phyloP scores from a whole-genome alignment of 2,329 filamentous ascomycete genomes.

The Exserohilum turcica region DNA sequence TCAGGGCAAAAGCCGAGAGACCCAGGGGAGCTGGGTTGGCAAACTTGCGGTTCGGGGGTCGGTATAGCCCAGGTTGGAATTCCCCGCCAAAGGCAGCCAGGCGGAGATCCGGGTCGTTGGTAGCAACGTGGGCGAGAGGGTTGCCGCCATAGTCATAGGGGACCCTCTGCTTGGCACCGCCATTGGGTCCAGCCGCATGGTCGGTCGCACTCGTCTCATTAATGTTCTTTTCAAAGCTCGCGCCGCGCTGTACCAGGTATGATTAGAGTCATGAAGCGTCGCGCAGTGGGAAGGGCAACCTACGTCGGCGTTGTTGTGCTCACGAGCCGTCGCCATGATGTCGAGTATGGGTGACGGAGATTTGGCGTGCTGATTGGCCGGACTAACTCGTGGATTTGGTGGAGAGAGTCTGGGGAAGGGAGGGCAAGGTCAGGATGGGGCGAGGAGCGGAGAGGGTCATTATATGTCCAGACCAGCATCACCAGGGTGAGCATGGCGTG shows the following conservation, averaged over 20 bases:
- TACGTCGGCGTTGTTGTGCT: constrained; percentile 44
- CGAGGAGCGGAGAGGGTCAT: constrained; percentile 38
- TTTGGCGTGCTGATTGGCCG: neutral
- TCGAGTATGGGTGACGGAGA: constrained; percentile 3
- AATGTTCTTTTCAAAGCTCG: constrained; percentile 31
- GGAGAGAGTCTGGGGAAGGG: constrained; percentile 32
- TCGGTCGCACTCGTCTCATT: constrained; percentile 47
- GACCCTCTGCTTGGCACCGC: constrained; percentile 47
- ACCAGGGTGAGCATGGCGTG: constrained; percentile 31
- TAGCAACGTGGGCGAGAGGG: constrained; percentile 57
- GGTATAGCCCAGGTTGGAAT: constrained; percentile 59
- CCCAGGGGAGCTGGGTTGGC: constrained; percentile 66
- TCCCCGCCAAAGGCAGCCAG: constrained; percentile 58
- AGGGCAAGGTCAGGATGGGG: constrained; percentile 32
- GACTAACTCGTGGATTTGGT: constrained; percentile 4
- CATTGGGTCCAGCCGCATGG: constrained; percentile 43
- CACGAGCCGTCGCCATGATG: constrained; percentile 52
- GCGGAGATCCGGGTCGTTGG: constrained; percentile 54
- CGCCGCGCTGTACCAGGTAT: constrained; percentile 23
- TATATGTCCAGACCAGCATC: constrained; percentile 37
- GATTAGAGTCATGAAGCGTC: constrained; percentile 10
- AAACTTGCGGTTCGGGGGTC: constrained; percentile 52
- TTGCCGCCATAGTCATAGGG: constrained; percentile 59
- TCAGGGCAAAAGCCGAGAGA: constrained; percentile 67
- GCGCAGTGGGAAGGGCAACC: constrained; percentile 5